Conservation (phyloP, 257 asterid species). For the Datura wrightii region DNA sequence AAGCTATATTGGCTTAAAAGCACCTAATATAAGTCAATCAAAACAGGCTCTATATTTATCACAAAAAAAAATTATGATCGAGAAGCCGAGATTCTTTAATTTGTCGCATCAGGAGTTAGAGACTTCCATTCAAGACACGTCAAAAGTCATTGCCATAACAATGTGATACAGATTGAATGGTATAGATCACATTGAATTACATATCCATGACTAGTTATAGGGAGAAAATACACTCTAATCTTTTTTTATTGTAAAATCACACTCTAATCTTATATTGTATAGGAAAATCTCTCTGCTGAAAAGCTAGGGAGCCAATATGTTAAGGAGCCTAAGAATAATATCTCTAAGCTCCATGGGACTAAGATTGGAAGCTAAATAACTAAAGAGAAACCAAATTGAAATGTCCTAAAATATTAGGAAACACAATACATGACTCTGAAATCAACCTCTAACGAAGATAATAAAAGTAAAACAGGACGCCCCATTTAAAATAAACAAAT, state of each 20-base stretch:
- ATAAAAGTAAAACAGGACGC: not conserved
- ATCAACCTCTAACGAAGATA: constrained; percentile 1
- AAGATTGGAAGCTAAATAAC: not conserved
- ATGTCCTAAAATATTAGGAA: not conserved
- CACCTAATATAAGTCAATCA: too few species aligned
- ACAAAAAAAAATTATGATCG: not conserved
- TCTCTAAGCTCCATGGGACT: not conserved
- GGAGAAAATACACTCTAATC: not conserved
- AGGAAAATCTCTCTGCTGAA: not conserved
- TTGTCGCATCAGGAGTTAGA: not conserved
- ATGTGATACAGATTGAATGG: not conserved
- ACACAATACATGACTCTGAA: not conserved
- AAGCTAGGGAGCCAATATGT: not conserved
- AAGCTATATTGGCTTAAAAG: too few species aligned
- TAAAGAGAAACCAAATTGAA: not conserved
- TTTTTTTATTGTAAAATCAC: not conserved
- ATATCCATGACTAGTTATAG: not conserved
- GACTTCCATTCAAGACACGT: not conserved
- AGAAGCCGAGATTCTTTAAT: not conserved
- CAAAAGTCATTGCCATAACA: not conserved
- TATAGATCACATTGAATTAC: not conserved
- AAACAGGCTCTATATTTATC: not conserved
- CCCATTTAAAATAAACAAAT: not conserved
- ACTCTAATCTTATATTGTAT: not conserved
- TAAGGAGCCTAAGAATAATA: not conserved